Evolutionary conservation across 768 basidiomycete genomes (phyloP).

Genomic region (Auricularia cornea): DNA sequence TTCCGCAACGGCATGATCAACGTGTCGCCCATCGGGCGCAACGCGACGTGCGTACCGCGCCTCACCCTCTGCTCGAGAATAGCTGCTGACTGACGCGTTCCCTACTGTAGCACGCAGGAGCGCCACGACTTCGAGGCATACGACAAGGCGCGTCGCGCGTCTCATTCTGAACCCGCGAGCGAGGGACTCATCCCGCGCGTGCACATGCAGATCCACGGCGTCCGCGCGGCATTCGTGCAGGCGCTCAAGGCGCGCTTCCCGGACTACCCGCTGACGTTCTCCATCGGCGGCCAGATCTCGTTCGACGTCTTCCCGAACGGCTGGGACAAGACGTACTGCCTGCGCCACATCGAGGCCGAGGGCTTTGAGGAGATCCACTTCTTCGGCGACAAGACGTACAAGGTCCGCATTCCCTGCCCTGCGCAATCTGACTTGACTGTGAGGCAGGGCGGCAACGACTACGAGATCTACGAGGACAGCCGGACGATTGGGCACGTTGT

Average conservation of each 20-base stretch:
- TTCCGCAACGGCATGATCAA: slow-evolving; percentile 98
- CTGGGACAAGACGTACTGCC: slow-evolving; percentile 95
- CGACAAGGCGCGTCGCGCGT: slow-evolving; percentile 76
- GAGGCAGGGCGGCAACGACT: slow-evolving; percentile 84
- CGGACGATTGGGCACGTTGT: slow-evolving; percentile 87
- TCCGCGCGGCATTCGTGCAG: slow-evolving; percentile 69
- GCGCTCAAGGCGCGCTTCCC: slow-evolving; percentile 72
- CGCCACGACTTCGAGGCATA: slow-evolving; percentile 68
- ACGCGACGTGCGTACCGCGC: slow-evolving; percentile 75
- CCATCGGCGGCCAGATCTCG: slow-evolving; percentile 94
- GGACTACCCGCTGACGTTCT: slow-evolving; percentile 77
- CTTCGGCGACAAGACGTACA: slow-evolving; percentile 89
- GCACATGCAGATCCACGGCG: slow-evolving; percentile 45
- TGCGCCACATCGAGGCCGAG: slow-evolving; percentile 75
- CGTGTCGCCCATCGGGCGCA: slow-evolving; percentile 90
- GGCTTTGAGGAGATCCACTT: slow-evolving; percentile 94
- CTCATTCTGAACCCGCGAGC: no score
- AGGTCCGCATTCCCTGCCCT: slow-evolving; percentile 33
- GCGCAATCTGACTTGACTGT: neutral
- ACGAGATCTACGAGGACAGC: slow-evolving; percentile 78
- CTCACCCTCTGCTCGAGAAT: neutral
- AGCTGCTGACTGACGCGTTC: neutral
- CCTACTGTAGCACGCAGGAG: slow-evolving; percentile 72
- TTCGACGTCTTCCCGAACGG: slow-evolving; percentile 89
- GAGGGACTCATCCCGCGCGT: no score